These are phyloP conservation scores for Uronychia setigera DNA, from an alignment of 73 alveolate genomes.

Conservation along the genomic window DNA sequence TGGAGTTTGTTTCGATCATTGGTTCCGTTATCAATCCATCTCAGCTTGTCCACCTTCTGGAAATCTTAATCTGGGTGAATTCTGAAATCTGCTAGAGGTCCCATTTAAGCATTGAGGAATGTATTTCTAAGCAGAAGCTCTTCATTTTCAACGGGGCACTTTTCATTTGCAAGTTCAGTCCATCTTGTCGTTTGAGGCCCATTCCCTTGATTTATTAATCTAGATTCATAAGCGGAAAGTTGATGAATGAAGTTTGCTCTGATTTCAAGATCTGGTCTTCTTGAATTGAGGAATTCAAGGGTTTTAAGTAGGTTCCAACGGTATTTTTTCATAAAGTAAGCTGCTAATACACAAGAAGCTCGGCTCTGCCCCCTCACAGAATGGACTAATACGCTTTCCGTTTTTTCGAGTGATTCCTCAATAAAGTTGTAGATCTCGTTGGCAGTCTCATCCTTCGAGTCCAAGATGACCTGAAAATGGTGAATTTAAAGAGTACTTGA, in stretches of 20 bases:
- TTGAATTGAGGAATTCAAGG: conserved; percentile 64
- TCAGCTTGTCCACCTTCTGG: neutral
- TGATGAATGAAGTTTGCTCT: conserved; percentile 77
- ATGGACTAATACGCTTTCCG: conserved; percentile 98
- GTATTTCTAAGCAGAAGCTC: conserved; percentile 91
- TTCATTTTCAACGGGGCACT: conserved; percentile 60
- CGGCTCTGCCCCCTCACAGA: conserved; percentile 95
- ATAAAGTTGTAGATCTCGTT: conserved; percentile 91
- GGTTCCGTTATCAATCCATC: conserved; percentile 7
- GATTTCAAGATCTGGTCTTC: conserved; percentile 82
- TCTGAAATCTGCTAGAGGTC: conserved; percentile 77
- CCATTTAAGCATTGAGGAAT: conserved; percentile 87
- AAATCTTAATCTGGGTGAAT: conserved; percentile 7
- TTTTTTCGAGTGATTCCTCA: conserved; percentile 91
- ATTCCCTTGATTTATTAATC: conserved; percentile 59
- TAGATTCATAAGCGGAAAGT: conserved; percentile 82
- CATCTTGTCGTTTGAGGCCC: conserved; percentile 79
- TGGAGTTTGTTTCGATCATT: conserved; percentile 7
- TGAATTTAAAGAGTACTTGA: conserved; percentile 43
- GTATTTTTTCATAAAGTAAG: conserved; percentile 70
- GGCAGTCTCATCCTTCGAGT: conserved; percentile 89
- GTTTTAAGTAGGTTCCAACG: conserved; percentile 81
- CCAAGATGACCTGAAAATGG: conserved; percentile 68
- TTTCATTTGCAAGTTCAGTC: conserved; percentile 64
- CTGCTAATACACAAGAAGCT: conserved; percentile 49